phyloP scores from a whole-genome alignment of 108 stramenopile species.

The Pseudonitzschia multistriata region DNA sequence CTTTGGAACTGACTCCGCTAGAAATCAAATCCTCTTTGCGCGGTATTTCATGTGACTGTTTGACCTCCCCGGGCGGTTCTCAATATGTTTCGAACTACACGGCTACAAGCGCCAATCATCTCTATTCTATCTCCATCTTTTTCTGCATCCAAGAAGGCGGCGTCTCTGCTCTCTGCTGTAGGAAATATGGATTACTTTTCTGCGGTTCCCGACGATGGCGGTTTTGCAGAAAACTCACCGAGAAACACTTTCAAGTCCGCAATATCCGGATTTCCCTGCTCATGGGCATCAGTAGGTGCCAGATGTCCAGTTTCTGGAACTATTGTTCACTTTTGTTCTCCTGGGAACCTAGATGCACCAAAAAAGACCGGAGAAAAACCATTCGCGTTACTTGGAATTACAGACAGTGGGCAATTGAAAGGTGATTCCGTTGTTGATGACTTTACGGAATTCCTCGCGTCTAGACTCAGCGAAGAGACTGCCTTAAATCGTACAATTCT shows the following conservation, averaged over 20 bases:
- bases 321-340: conserved; percentile 57
- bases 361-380: not conserved
- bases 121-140: conserved; percentile 60
- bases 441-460: conserved; percentile 20
- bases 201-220: not conserved
- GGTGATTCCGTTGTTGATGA: conserved; percentile 5
- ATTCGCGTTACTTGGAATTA: conserved; percentile 29
- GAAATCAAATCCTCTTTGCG: too few relatives aligned
- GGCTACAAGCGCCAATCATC: conserved; percentile 38
- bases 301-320: conserved; percentile 50
- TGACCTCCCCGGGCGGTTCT: not conserved
- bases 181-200: conserved; percentile 25
- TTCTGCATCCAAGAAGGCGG: conserved; percentile 37
- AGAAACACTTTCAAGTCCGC: conserved; percentile 31
- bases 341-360: not conserved
- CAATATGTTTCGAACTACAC: conserved; percentile 19
- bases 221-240: conserved; percentile 13
- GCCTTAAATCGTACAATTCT: not conserved
- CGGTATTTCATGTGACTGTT: too few relatives aligned
- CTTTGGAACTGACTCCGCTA: too few relatives aligned
- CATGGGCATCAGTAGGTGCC: conserved; percentile 52
- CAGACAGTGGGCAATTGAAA: conserved; percentile 2
- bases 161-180: conserved; percentile 35
- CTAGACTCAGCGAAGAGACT: conserved; percentile 4
- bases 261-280: conserved; percentile 26